phyloP scores from a whole-genome alignment of 345 rosid genomes.

The Schrenkiella parvula region DNA sequence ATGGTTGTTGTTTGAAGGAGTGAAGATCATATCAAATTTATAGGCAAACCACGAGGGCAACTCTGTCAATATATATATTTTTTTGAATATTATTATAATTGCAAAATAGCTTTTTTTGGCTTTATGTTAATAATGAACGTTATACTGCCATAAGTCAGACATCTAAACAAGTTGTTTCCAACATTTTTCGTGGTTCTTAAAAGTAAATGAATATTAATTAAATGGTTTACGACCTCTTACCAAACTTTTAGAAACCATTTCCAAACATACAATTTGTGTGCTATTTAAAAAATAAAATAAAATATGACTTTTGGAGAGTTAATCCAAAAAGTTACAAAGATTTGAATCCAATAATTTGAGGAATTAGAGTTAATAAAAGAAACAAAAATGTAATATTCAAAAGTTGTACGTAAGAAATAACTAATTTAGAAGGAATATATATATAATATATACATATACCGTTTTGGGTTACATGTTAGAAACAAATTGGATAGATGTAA shows the following conservation, averaged over 20 bases:
- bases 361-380: neutral
- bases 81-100: conserved; percentile 19
- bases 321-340: neutral
- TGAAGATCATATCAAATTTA: conserved; percentile 12
- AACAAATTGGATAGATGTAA: neutral
- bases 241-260: neutral
- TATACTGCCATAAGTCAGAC: conserved; percentile 19
- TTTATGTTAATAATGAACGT: neutral
- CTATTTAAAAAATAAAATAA: neutral
- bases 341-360: neutral
- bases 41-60: conserved; percentile 25
- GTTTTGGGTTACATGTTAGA: neutral
- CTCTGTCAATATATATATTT: conserved; percentile 14
- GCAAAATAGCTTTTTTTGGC: neutral
- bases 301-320: neutral
- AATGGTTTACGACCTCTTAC: conserved; percentile 3
- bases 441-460: neutral
- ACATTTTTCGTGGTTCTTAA: neutral
- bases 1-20: neutral
- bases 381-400: neutral
- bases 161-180: conserved; percentile 2
- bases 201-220: neutral
- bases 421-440: neutral
- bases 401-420: neutral
- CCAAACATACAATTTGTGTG: neutral